Base-by-base conservation (phyloP, 2,329 filamentous ascomycete species). In the Chrysoporthe cubensis region DNA sequence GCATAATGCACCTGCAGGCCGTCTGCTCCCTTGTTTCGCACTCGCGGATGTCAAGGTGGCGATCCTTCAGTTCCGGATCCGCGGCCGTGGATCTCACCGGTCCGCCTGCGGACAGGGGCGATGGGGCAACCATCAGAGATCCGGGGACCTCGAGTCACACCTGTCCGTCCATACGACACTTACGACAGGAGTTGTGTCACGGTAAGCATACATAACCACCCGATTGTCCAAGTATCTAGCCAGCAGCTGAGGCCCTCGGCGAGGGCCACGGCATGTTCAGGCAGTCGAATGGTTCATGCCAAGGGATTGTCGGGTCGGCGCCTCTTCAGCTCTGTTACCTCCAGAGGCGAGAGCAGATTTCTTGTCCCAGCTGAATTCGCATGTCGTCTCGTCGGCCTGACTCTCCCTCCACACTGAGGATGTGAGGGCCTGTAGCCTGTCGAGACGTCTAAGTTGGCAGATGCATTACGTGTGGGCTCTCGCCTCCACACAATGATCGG, bases 401-500 rank as follows among this genome's bases (percentile, higher is more conserved):
- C 46, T 37, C 9, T 40, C 32, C 34, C 54, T 16, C 32, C 16
- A 57, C 54, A 57, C 16, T 13, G 54, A n/a, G 32, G 14, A 40
- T 18, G 54, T 40, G 34, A 40, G 54, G 18, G 54, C 18, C 50
- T 54, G 50, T 32, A 16, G 50, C 50, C 50, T 13, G 7, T 13
- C 34, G 34, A 37, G 54, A 57, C 54, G 14, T 57, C 34, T 13
- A 57, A 40, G 54, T 26, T 62, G 64, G 64, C 64, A 66, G 40
- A 44, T 56, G 32, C 58, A 52, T 50, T 62, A 57, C 46, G 40
- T 48, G 64, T 66, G 58, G 64, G 48, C 62, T 57, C 57, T 52
- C 58, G 40, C 61, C 61, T 66, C 46, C 64, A 21, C 54, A 40
- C 54, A n/a, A 57, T 40, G 54, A 57, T 57, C 54, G 54, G 40